phyloP scores from a whole-genome alignment of 345 rosid species.

The Nephelium lappaceum region DNA sequence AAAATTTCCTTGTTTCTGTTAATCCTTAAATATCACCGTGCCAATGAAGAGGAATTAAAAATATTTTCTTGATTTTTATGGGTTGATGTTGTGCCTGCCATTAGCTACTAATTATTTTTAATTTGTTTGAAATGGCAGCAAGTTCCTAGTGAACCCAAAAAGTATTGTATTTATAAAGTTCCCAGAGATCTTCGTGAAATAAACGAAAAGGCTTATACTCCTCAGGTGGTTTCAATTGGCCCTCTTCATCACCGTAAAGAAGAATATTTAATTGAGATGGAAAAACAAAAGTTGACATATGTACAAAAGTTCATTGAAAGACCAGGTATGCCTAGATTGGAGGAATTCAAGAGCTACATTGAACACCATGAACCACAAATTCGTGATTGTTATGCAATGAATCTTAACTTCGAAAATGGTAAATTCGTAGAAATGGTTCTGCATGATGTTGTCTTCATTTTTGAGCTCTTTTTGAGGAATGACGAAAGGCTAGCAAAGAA shows the following conservation, averaged over 20 bases:
- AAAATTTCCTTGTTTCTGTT: no score
- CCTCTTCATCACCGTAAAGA: conserved; percentile 5
- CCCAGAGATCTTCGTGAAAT: conserved; percentile 17
- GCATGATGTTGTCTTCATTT: conserved; percentile 19
- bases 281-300: no score
- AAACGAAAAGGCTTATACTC: conserved; percentile 25
- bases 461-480: conserved; percentile 21
- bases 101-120: no score
- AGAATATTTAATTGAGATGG: not conserved
- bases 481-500: not conserved
- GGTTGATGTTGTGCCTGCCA: no score
- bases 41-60: no score
- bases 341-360: not conserved
- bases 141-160: no score
- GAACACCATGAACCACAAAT: not conserved
- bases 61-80: no score
- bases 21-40: no score
- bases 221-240: conserved; percentile 27
- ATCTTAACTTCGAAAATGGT: no score
- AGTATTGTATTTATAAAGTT: conserved; percentile 6
- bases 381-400: conserved; percentile 12
- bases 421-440: not conserved
- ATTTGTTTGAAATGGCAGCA: no score
- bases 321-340: not conserved
- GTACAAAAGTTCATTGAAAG: not conserved